These are phyloP conservation scores for Rhizopogon sp. DNA, from an alignment of 768 basidiomycete genomes.

Conservation along the genomic window DNA sequence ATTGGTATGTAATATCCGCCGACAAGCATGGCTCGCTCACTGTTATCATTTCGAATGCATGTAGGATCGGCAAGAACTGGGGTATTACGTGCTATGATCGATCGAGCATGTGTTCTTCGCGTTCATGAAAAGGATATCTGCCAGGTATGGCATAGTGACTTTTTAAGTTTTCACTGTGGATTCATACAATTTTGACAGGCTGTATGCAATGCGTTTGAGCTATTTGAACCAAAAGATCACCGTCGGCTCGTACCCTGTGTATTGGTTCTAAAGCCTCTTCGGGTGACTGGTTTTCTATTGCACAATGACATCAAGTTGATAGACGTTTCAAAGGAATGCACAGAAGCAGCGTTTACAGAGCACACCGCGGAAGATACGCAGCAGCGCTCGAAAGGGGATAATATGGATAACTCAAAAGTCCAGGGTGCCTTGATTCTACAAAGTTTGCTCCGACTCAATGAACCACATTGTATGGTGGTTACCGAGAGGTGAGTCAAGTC, in stretches of 20 bases:
- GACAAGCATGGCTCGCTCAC: neutral
- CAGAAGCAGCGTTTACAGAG: slow-evolving; percentile 2
- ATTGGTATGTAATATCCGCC: slow-evolving; percentile 51
- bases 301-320: slow-evolving; percentile 13
- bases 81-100: slow-evolving; percentile 70
- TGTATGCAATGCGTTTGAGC: slow-evolving; percentile 53
- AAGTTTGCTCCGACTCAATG: slow-evolving; percentile 64
- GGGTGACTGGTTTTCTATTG: slow-evolving; percentile 23
- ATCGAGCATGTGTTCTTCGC: slow-evolving; percentile 51
- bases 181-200: slow-evolving; percentile 38
- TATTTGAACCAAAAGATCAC: slow-evolving; percentile 44
- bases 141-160: slow-evolving; percentile 42
- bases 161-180: neutral
- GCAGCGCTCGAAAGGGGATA: slow-evolving; percentile 9
- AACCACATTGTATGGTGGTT: slow-evolving; percentile 63
- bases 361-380: slow-evolving; percentile 10
- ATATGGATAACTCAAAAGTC: slow-evolving; percentile 42
- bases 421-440: slow-evolving; percentile 88
- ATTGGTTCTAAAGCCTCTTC: slow-evolving; percentile 45
- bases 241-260: slow-evolving; percentile 62
- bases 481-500: slow-evolving; percentile 53
- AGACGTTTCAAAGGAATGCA: slow-evolving; percentile 19
- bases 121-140: slow-evolving; percentile 44
- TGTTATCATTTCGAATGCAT: neutral
- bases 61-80: slow-evolving; percentile 70